These are phyloP conservation scores for Epichloe glyceriae DNA, from an alignment of 2,329 filamentous ascomycete genomes.

Conservation along the genomic window DNA sequence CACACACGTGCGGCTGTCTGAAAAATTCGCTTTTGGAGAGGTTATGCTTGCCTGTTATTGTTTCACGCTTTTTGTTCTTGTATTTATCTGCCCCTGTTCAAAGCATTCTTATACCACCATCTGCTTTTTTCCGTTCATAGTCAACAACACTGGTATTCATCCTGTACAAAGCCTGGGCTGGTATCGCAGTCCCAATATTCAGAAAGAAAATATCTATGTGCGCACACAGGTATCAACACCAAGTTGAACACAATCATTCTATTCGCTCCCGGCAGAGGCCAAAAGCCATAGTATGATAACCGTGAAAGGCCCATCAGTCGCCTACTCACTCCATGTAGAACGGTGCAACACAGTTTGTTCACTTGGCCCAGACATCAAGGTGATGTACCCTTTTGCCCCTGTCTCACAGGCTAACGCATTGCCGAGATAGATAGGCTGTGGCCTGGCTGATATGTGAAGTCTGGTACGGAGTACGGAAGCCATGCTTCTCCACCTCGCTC, in stretches of 20 bases:
- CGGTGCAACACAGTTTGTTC: background rate
- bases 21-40: background rate
- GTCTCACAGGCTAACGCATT: background rate
- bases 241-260: background rate
- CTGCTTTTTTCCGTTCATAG: background rate
- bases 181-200: background rate
- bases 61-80: background rate
- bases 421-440: background rate
- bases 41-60: background rate
- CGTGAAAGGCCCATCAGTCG: background rate
- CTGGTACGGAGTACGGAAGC: background rate
- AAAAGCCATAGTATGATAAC: background rate
- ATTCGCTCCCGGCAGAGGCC: background rate
- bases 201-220: background rate
- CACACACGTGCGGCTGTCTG: constrained; percentile 1
- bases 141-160: background rate
- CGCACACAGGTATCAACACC: background rate
- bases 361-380: too few species aligned
- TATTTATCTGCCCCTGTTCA: background rate
- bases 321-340: background rate
- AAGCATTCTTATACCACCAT: constrained; percentile 1
- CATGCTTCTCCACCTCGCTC: background rate
- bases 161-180: background rate
- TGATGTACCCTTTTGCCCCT: background rate
- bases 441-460: too few species aligned